Percentiles rank a stretch among this genome's conserved stretches.
These are phyloP conservation scores for Hypoxylon fragiforme DNA, from an alignment of 495 filamentous ascomycete species.

Conservation along the genomic window DNA sequence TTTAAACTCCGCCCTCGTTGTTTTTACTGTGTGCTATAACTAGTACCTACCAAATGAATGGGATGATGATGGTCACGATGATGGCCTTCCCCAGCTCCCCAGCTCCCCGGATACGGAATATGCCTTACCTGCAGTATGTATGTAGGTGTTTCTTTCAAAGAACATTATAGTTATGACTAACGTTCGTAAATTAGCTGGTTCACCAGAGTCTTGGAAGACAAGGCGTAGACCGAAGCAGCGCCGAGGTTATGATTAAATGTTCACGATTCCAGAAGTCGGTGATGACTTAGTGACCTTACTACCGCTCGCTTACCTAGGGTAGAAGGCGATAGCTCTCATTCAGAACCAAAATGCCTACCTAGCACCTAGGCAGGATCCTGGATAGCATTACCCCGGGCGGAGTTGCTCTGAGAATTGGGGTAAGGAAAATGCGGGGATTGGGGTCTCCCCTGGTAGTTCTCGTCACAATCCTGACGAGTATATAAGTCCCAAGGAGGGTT, in stretches of 20 bases:
- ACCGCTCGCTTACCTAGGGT: no score
- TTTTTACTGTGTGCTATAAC: no score
- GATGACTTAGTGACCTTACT: no score
- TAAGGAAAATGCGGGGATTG: conserved; percentile 16
- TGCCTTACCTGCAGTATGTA: no score
- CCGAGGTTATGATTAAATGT: conserved; percentile 2
- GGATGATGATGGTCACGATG: neutral
- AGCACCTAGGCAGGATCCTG: neutral
- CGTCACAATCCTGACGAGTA: conserved; percentile 1
- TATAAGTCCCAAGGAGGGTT: conserved; percentile 10
- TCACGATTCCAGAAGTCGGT: neutral
- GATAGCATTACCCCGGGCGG: conserved; percentile 6
- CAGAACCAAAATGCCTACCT: neutral
- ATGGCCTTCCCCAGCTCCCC: no score
- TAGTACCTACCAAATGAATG: no score
- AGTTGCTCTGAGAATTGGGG: conserved; percentile 17
- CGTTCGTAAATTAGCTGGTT: conserved; percentile 2
- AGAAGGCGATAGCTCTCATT: neutral
- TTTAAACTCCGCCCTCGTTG: neutral
- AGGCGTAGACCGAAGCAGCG: conserved; percentile 13
- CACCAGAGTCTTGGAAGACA: conserved; percentile 8
- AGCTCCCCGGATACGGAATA: no score
- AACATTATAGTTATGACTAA: no score
- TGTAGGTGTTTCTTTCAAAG: no score
- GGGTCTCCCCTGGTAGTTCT: neutral